Base-by-base conservation (phyloP, 805 yeast genomes). In the Ogataea pignaliae region DNA sequence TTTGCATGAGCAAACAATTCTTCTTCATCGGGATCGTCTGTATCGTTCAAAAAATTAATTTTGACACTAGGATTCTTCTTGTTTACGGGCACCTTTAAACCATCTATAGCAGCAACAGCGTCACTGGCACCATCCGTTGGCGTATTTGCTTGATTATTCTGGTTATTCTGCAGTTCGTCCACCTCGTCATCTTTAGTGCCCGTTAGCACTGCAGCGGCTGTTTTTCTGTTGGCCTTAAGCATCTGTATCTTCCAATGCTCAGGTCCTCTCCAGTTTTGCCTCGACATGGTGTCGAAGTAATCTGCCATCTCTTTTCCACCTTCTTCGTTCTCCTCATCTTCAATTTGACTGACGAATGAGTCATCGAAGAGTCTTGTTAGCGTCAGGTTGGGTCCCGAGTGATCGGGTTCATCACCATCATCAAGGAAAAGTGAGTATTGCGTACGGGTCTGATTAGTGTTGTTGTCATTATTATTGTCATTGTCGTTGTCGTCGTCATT, bases 231-330 rank as follows among this genome's bases (percentile, higher is more conserved):
- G 1, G 44, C 41, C 29, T 49, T 55, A 15, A 54, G 42, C 33
- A 79, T 75, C 35, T 75, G 69, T 10, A 91, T 84, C 63, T 85
- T 85, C 97, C 97, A 91, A 64, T 88, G 95, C 51, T 87, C 91
- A 12, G 91, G 85, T 9, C 97, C 97, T 28, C 95, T 77, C 97
- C 97, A 90, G 59, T 80, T 85, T 29, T 72, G 66, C 45, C 72
- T 76, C 64, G 88, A 71, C 16, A 79, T 73, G 42, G 79, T 81
- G 59, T 89, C 96, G 63, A 88, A 88, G 59, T 88, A 85, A 2
- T 89, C 84, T 76, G 78, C 70, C 39, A 76, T 61, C 46, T 75
- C 76, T 29, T 65, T 58, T 47, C 76, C 79, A 42, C 70, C 63
- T 21, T 71, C 68, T 34, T 49, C 55, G 32, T 54, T 60, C 15